These are phyloP conservation scores for Yarrowia sp. DNA, from an alignment of 805 yeast genomes.

Conservation along the genomic window DNA sequence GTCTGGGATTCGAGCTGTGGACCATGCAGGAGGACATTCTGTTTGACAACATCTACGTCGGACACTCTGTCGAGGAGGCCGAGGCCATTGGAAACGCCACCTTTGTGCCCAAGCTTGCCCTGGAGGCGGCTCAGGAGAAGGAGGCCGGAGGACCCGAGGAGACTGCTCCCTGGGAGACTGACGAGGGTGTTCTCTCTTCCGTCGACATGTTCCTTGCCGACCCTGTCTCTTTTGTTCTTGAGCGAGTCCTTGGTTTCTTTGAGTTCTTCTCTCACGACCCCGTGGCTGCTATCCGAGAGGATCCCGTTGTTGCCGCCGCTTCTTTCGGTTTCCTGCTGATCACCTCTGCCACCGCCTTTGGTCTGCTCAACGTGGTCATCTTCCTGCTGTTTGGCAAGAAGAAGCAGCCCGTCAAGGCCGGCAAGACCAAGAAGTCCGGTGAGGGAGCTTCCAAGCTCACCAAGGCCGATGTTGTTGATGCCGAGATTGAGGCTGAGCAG, in stretches of 20 bases:
- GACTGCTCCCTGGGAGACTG: conserved; percentile 24
- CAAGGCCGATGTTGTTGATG: conserved; percentile 59
- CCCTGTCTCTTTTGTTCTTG: conserved; percentile 39
- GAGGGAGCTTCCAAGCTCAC: conserved; percentile 59
- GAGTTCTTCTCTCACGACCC: conserved; percentile 37
- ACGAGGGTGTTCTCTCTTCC: conserved; percentile 27
- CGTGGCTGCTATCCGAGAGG: conserved; percentile 37
- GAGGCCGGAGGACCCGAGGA: conserved; percentile 17
- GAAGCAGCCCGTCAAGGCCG: conserved; percentile 46
- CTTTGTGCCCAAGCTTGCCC: conserved; percentile 46
- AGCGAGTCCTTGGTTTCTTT: conserved; percentile 37
- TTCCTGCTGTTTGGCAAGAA: conserved; percentile 26
- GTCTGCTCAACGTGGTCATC: conserved; percentile 32
- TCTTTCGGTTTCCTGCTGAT: conserved; percentile 32
- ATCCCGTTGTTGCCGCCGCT: conserved; percentile 41
- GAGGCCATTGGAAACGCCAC: conserved; percentile 77
- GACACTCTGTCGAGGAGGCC: conserved; percentile 76
- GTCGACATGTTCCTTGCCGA: conserved; percentile 37
- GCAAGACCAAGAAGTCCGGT: conserved; percentile 69
- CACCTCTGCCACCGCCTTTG: conserved; percentile 34
- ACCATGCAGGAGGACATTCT: conserved; percentile 69
- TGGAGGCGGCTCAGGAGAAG: conserved; percentile 35
- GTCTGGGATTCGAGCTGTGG: conserved; percentile 85
- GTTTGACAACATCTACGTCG: conserved; percentile 79
- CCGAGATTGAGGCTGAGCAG: conserved; percentile 58